Percentiles rank a stretch among this genome's conserved stretches.
phyloP scores from a whole-genome alignment of 352 stramenopile genomes.

The Globisporangium cystogenes region DNA sequence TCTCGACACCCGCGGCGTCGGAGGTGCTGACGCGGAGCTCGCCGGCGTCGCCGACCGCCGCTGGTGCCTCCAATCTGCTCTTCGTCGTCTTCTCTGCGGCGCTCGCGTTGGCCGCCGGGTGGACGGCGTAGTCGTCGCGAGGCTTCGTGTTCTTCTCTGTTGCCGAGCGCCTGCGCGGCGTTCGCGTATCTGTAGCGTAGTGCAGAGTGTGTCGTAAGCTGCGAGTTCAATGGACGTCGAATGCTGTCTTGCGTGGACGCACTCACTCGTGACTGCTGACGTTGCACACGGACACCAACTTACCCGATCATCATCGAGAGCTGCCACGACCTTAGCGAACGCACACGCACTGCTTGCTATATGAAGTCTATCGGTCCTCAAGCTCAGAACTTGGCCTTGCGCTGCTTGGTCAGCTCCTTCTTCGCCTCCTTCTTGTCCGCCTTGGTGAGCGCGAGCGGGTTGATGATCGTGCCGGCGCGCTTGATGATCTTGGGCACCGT shows the following conservation, averaged over 20 bases:
- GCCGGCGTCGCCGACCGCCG: background rate
- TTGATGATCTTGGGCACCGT: slow-evolving; percentile 94
- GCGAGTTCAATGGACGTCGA: background rate
- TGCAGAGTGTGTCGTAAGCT: too few species aligned
- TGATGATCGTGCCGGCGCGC: slow-evolving; percentile 90
- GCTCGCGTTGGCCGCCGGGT: background rate
- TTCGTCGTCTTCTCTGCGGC: background rate
- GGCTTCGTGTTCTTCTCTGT: background rate
- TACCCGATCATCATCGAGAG: too few species aligned
- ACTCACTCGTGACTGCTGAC: too few species aligned
- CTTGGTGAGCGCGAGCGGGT: slow-evolving; percentile 88
- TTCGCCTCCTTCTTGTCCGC: slow-evolving; percentile 81
- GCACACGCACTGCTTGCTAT: background rate
- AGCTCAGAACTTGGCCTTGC: slow-evolving; percentile 74
- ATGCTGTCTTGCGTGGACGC: too few species aligned
- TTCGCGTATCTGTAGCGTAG: background rate
- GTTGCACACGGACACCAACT: too few species aligned
- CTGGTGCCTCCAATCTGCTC: background rate
- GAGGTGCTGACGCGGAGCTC: slow-evolving; percentile 16
- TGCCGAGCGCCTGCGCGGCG: background rate
- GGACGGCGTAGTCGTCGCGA: background rate
- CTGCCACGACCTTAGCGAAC: too few species aligned
- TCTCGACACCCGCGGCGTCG: slow-evolving; percentile 4
- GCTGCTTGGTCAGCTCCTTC: slow-evolving; percentile 71
- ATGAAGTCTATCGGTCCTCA: slow-evolving; percentile 7